Base-by-base conservation (phyloP, 1,284 basidiomycete species). In the Mycosarcoma mackinlayi region DNA sequence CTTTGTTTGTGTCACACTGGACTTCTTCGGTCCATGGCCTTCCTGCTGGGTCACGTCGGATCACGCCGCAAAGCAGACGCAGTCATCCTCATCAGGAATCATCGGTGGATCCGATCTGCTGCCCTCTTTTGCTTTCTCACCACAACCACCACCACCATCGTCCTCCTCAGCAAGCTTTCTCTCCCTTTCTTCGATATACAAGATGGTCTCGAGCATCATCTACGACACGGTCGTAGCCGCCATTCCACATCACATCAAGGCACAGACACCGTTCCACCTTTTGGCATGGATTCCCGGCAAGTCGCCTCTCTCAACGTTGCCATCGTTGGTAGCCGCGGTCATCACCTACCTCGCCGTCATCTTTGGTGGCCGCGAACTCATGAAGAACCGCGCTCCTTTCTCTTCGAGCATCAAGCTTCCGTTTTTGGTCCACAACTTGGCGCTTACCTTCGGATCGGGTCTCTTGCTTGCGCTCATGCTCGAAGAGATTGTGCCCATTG, bases 351-450 rank as follows among this genome's bases (percentile, higher is more conserved):
- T 98, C 73, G 89, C 88, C 82, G 85, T 91, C 85, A 90, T 98
- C 84, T 98, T 98, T 81, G 89, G 91, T 67, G 88, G 92, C 40
- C 90, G 90, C 78, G 89, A 89, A 76, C 84, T 92, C 78, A 97
- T 97, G 94, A 91, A 88, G 51, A 79, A 75, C 54, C 46, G 56
- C 30, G 83, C 87, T 87, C 73, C 86, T 86, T 77, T 87, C 90
- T 37, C 87, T 88, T 54, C 57, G 2, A 67, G 58, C 48, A 68
- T 81, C 68, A 93, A 91, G 78, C 84, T 87, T 47, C 87, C 94
- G 68, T 98, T 98, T 86, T 91, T 94, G 86, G 83, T 91, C 47
- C 95, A 98, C 86, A 98, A 98, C 83, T 86, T 93, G 70, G 85
- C 94, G 81, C 88, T 98, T 64, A 92, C 91, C 68, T 80, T 86